A percentile compares a stretch with the other conserved stretches of the same genome.
Conservation (phyloP, 2,329 filamentous ascomycete genomes). For the Ophiocordyceps unilateralis region DNA sequence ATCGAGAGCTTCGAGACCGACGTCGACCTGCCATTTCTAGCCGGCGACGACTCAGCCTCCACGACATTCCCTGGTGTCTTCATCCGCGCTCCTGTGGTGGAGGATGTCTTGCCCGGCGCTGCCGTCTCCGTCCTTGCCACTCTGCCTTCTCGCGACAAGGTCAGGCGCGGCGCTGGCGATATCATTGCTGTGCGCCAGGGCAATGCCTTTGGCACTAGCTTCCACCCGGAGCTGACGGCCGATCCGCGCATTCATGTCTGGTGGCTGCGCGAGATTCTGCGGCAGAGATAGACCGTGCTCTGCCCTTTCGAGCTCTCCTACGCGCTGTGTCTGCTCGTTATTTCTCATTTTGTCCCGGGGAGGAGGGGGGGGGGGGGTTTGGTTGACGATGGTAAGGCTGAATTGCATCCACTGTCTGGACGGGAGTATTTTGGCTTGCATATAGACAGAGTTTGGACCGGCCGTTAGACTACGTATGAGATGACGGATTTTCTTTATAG, state of each 20-base stretch:
- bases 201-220: slow-evolving; percentile 87
- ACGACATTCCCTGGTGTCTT: slow-evolving; percentile 64
- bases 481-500: too few relatives aligned
- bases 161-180: slow-evolving; percentile 39
- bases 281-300: slow-evolving; percentile 6
- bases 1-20: slow-evolving; percentile 76
- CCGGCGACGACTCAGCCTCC: slow-evolving; percentile 3
- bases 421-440: background rate
- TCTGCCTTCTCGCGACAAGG: slow-evolving; percentile 24
- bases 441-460: slow-evolving; percentile 1
- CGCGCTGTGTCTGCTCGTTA: background rate
- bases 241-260: slow-evolving; percentile 81
- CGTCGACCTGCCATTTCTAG: slow-evolving; percentile 56
- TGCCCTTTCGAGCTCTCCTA: too few relatives aligned
- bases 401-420: too few relatives aligned
- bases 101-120: slow-evolving; percentile 46
- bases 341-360: too few relatives aligned
- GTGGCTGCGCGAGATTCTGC: slow-evolving; percentile 62
- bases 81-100: slow-evolving; percentile 86
- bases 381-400: too few relatives aligned
- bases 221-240: slow-evolving; percentile 82
- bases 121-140: slow-evolving; percentile 32
- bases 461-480: too few relatives aligned
- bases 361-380: too few relatives aligned
- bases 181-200: slow-evolving; percentile 82